Evolutionary conservation across 495 filamentous ascomycete genomes (phyloP).

Genomic region (Xylaria acuta): DNA sequence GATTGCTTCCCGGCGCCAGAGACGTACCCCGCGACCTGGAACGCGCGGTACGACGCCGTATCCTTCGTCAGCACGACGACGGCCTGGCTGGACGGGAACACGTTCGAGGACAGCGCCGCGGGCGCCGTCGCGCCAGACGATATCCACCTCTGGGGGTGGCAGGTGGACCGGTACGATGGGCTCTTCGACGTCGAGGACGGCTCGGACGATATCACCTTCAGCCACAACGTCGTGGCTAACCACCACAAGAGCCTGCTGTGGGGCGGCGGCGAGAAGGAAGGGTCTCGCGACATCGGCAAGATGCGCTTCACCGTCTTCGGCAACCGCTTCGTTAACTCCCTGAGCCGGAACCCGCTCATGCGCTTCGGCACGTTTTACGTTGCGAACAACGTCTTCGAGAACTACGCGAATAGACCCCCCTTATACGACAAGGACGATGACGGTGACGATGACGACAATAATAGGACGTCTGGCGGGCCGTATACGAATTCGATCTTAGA

Average conservation of each 20-base stretch:
- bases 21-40: slow-evolving; percentile 32
- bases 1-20: slow-evolving; percentile 35
- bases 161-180: slow-evolving; percentile 30
- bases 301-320: slow-evolving; percentile 37
- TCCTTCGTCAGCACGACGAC: slow-evolving; percentile 28
- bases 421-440: not conserved
- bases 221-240: slow-evolving; percentile 33
- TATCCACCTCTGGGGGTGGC: slow-evolving; percentile 25
- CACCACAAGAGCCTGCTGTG: slow-evolving; percentile 36
- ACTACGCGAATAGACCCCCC: not conserved
- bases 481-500: not conserved
- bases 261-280: slow-evolving; percentile 33
- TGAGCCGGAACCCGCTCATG: slow-evolving; percentile 33
- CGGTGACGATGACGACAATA: not conserved
- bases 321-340: slow-evolving; percentile 31
- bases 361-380: slow-evolving; percentile 33
- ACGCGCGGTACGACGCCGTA: slow-evolving; percentile 34
- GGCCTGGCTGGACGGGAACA: slow-evolving; percentile 33
- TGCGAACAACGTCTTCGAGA: slow-evolving; percentile 22
- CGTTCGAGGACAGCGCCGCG: slow-evolving; percentile 20
- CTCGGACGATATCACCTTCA: slow-evolving; percentile 34
- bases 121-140: slow-evolving; percentile 15
- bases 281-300: slow-evolving; percentile 29
- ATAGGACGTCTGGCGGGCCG: not conserved
- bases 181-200: slow-evolving; percentile 35